phyloP scores from a whole-genome alignment of 2,329 filamentous ascomycete species.

The Aspergillus latus region DNA sequence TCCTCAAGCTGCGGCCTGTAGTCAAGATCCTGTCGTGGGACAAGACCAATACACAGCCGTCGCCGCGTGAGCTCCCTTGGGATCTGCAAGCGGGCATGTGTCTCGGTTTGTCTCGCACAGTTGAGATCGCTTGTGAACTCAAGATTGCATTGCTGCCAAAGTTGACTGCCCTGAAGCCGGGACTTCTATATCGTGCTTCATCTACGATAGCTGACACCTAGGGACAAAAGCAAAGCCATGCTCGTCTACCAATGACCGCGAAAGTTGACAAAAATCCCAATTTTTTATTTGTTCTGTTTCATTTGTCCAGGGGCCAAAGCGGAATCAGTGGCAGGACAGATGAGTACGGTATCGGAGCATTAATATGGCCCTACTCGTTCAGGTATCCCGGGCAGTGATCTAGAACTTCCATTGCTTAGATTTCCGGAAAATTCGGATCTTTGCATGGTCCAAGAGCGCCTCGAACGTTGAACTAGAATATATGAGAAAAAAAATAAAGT shows the following conservation, averaged over 20 bases:
- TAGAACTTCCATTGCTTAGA: conserved; percentile 16
- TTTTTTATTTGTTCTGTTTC: conserved; percentile 9
- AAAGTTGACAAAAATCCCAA: conserved; percentile 2
- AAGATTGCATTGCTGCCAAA: background rate
- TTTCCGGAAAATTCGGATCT: conserved; percentile 13
- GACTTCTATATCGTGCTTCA: background rate
- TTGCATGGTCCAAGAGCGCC: conserved; percentile 11
- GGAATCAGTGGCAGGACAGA: background rate
- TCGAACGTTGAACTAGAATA: conserved; percentile 13
- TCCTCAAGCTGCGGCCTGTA: background rate
- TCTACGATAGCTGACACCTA: background rate
- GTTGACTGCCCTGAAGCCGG: background rate
- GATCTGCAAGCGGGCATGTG: conserved; percentile 3
- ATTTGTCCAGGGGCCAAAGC: background rate
- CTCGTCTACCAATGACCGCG: conserved; percentile 7
- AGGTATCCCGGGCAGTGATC: conserved; percentile 14
- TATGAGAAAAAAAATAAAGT: conserved; percentile 14
- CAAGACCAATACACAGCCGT: background rate
- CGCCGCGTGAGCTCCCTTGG: background rate
- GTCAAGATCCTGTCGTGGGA: conserved; percentile 1
- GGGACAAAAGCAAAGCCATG: conserved; percentile 2
- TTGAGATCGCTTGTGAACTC: background rate
- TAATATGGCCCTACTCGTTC: conserved; percentile 13
- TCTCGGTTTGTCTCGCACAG: conserved; percentile 13
- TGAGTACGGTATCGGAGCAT: conserved; percentile 9